Evolutionary conservation across 352 stramenopile genomes (phyloP), one percentile per base, ranked within the genome.

Genomic region (Phytopythium delawarense): DNA sequence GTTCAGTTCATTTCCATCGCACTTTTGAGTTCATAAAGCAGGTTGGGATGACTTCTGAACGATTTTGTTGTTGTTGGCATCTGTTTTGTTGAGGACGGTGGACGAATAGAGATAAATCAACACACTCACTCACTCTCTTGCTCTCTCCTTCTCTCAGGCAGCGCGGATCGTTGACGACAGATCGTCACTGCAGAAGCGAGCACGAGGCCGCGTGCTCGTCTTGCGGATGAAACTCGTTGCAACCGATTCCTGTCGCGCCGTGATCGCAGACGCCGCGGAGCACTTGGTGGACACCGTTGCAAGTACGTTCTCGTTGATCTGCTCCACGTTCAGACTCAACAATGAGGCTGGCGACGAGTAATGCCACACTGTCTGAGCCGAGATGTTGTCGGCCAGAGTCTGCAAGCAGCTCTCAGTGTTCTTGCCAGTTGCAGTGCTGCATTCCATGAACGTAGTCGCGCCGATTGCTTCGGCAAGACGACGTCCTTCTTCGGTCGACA

Each of bases 381-480:
- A 52, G 18, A 28, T 23, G 46, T 23, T 46, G 12, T 52, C 11
- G 51, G 64, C 60, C 32, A 74, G 21, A 18, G 65, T 55, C 37
- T 61, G 53, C 23, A 75, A 69, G 11, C 62, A 71, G 13, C 16
- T 32, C 4, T 59, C 39, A 23, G 69, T 35, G 12, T 70, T 65
- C 40, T 53, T 56, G 12, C 42, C 45, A 12, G 42, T 37, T 21
- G 61, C 60, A 11, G 69, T 49, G 20, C 64, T 70, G 49, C 61
- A 74, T 18, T 78, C 67, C 23, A 72, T 59, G 49, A 74, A 78
- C 18, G 65, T 13, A 3, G 50, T 48, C 32, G 72, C 72, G 32
- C 46, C 61, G 21, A 78, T 39, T 16, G 63, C 8, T 34, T 61
- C 50, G 16, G 64, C 61, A 37, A 80, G 32, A 37, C 34, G 34